phyloP scores from a whole-genome alignment of 2,329 filamentous ascomycete species.

The Colletotrichum sp. region DNA sequence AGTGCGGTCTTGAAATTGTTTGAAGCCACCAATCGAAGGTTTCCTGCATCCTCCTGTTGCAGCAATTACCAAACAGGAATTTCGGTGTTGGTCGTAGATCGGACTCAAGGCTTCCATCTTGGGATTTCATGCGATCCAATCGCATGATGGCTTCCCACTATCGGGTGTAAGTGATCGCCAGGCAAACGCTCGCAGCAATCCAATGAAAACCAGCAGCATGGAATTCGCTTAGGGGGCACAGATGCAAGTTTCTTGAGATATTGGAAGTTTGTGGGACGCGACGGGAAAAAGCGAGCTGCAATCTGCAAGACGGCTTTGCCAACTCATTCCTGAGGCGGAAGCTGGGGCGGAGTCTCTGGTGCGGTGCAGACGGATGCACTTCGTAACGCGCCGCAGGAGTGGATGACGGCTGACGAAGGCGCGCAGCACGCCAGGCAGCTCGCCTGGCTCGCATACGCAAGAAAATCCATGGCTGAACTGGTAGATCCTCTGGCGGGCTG shows the following conservation, averaged over 20 bases:
- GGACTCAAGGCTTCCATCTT: neutral
- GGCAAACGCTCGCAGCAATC: neutral
- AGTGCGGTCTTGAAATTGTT: neutral
- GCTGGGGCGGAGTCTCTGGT: constrained; percentile 1
- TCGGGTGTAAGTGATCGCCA: neutral
- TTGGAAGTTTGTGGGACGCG: neutral
- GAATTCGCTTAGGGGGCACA: neutral
- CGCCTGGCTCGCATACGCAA: neutral
- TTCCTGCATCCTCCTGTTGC: neutral
- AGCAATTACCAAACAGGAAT: neutral
- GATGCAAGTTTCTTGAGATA: neutral
- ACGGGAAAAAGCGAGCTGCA: neutral
- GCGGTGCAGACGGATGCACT: neutral
- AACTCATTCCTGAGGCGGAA: neutral
- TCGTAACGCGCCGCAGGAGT: constrained; percentile 3
- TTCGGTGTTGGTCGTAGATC: neutral
- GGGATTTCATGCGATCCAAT: neutral
- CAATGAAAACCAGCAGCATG: neutral
- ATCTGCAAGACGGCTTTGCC: neutral
- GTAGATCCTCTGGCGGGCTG: neutral
- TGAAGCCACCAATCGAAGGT: neutral
- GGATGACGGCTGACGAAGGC: constrained; percentile 10
- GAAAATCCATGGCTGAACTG: neutral
- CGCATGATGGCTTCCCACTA: neutral
- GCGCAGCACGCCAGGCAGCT: neutral